Evolutionary conservation across 768 basidiomycete genomes (phyloP), one percentile per base, ranked within the genome.

Genomic region (Tulasnella sp.): DNA sequence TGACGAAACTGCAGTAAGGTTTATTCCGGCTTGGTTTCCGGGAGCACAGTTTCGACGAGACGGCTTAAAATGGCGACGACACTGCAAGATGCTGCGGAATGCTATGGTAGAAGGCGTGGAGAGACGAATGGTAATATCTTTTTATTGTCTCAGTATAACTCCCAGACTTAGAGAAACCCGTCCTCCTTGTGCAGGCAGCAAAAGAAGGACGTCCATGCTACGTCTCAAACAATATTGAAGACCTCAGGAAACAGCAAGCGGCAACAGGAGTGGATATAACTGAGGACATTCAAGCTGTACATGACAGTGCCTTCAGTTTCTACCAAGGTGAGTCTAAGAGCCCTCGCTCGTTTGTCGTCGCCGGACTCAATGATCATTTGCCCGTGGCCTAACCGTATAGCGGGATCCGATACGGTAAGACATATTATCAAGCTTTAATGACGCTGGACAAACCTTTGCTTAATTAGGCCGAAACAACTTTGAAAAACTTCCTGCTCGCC

Each of bases 401-500:
- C 49, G 6, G 49, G 49, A 49, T 19, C 49, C 22, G 49, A 49
- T 9, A 49, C 49, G 6, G 49, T 49, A 49, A 49, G 49, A 49
- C n/a, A 1, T 49, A 22, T 19, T 9, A 6, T 49, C 19, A 49
- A 49, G 22, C 2, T 8, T 49, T 9, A 6, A n/a, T 22, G 9
- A 4, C 49, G n/a, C 49, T n/a, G 11, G 22, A n/a, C 49, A 0
- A n/a, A 49, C 22, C 0, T 49, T n/a, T 19, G n/a, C n/a, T 49
- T 22, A 9, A 6, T 49, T 8, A 49, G 49, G n/a, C 19, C 22
- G 49, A 49, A 49, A 49, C 49, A 7, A 49, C 49, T 19, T 22
- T 49, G 49, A 49, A 64, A 25, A 71, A 76, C 29, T 77, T 77
- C 64, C 22, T 77, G n/a, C 77, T 77, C 34, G 77, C 77, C 49